A percentile compares a stretch with the other conserved stretches of the same genome.
Conservation (phyloP, 2,329 filamentous ascomycete species). For the Pseudocercospora vitis region DNA sequence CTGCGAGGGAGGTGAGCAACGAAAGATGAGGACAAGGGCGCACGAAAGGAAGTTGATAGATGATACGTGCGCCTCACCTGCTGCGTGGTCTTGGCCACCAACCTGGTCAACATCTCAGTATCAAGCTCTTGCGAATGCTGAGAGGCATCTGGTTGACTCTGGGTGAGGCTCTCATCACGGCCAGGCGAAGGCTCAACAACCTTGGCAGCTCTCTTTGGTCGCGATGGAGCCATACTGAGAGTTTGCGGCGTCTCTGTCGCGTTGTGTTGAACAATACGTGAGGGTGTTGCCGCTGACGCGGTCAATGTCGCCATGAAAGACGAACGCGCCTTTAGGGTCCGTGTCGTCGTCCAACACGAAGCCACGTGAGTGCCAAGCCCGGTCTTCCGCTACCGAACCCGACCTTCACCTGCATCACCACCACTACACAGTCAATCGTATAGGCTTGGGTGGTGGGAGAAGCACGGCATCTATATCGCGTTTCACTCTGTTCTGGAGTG, state of each 20-base stretch:
- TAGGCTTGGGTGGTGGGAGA: background rate
- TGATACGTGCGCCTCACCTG: slow-evolving; percentile 10
- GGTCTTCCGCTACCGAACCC: background rate
- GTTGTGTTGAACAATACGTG: slow-evolving; percentile 9
- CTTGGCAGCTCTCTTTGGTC: slow-evolving; percentile 11
- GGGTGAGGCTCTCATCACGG: slow-evolving; percentile 4
- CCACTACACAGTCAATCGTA: background rate
- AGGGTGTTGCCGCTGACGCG: background rate
- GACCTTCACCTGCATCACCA: background rate
- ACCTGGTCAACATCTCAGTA: background rate
- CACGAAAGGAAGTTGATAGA: background rate
- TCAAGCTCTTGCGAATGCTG: slow-evolving; percentile 16
- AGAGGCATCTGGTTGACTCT: slow-evolving; percentile 5
- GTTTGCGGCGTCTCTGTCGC: background rate
- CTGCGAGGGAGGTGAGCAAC: slow-evolving; percentile 9
- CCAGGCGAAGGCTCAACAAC: background rate
- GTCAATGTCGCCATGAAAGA: background rate
- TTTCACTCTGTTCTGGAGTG: slow-evolving; percentile 1
- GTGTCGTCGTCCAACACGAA: background rate
- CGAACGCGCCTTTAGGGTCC: background rate
- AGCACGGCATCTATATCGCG: background rate
- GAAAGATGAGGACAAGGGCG: background rate
- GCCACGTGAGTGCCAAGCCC: background rate
- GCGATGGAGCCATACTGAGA: slow-evolving; percentile 20
- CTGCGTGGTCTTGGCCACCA: slow-evolving; percentile 14